Base-by-base conservation (phyloP, 2,329 filamentous ascomycete species). In the Acrodontium crateriforme region DNA sequence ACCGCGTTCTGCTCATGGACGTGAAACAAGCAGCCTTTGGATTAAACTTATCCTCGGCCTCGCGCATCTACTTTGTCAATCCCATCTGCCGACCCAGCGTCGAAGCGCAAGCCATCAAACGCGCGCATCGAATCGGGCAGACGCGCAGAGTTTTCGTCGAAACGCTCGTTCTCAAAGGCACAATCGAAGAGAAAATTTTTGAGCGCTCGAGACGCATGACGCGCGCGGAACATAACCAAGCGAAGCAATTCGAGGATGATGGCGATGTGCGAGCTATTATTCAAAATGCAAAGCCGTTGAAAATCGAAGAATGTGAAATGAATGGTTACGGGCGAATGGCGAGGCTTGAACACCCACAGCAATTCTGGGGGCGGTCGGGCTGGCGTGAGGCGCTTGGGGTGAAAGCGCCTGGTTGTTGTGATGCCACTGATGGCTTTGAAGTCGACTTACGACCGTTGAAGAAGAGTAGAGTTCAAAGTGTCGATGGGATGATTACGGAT, bases 71-170 rank as follows among this genome's bases (percentile, higher is more conserved):
- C 54, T 94, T 95, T 37, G 68, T 92, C 30, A 87, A 78, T 38
- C 85, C 87, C 0, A 81, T 92, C 9, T 77, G 89, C 49, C 79
- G 85, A 28, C 83, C 83, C 0, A 62, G 80, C 38, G 68, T 92
- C 1, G 81, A 92, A 50, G 83, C 80, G 2, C 87, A 95, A 52
- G 87, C 87, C 0, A 82, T 94, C 37, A 92, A 91, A 35, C 75
- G 87, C 47, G 83, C 80, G 0, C 78, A 91, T 40, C 69, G 87
- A 9, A 91, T 94, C 42, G 84, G 83, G 8, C 85, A 94, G 51
- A 74, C 59, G 0, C 75, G 70, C 34, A 70, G 74, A 0, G 85
- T 94, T 0, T 72, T 71, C 6, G 85, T 93, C 0, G 83, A 94
- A 56, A 94, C 84, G 0, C 58, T 94, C 2, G 77, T 94, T 1